These are phyloP conservation scores for Yamadazyma conglobata DNA, from an alignment of 1,139 yeast genomes.

Conservation along the genomic window DNA sequence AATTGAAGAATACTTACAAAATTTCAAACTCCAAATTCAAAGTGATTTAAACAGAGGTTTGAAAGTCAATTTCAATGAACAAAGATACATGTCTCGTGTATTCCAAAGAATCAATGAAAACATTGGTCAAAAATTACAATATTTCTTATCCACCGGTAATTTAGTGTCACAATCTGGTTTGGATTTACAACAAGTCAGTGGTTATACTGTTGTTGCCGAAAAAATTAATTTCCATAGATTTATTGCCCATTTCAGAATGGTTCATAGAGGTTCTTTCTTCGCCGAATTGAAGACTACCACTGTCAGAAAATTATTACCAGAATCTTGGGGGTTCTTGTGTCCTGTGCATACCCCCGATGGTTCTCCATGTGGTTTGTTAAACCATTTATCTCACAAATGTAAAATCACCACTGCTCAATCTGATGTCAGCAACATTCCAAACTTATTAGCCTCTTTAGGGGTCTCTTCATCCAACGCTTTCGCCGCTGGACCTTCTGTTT, in stretches of 20 bases:
- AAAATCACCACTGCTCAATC: conserved; percentile 72
- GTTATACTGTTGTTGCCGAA: conserved; percentile 98
- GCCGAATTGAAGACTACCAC: conserved; percentile 97
- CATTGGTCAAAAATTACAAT: conserved; percentile 91
- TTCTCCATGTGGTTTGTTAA: conserved; percentile 96
- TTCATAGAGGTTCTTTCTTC: conserved; percentile 98
- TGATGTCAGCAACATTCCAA: conserved; percentile 72
- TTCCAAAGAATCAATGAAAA: conserved; percentile 83
- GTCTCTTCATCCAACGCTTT: conserved; percentile 73
- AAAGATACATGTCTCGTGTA: conserved; percentile 78
- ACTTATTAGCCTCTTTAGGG: conserved; percentile 69
- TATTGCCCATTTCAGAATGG: conserved; percentile 97
- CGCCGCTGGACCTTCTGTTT: conserved; percentile 83
- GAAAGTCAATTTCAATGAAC: conserved; percentile 79
- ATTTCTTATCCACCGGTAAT: conserved; percentile 95
- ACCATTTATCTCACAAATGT: conserved; percentile 96
- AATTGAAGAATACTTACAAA: conserved; percentile 84
- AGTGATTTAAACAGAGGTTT: conserved; percentile 79
- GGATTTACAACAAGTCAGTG: conserved; percentile 97
- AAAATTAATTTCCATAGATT: conserved; percentile 96
- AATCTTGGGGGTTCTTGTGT: conserved; percentile 98
- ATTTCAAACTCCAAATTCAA: conserved; percentile 68
- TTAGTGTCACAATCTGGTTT: conserved; percentile 88
- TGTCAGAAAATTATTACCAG: conserved; percentile 93
- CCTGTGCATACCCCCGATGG: conserved; percentile 99